A percentile compares a stretch with the other conserved stretches of the same genome.
Evolutionary conservation across 73 alveolate genomes (phyloP).

Genomic region (Paramecium octaurelia): DNA sequence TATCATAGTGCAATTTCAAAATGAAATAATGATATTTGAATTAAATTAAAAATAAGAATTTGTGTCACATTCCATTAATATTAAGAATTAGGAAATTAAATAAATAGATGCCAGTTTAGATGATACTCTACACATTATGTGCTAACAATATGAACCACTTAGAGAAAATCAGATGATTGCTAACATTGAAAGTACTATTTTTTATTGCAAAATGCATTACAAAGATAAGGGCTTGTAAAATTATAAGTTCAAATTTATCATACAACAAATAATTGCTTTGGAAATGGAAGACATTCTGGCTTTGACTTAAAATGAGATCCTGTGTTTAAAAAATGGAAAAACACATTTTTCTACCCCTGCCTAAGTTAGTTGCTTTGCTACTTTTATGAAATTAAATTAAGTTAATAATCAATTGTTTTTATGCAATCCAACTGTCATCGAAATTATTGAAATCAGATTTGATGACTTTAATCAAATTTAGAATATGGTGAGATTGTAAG

Average conservation of each 20-base stretch:
- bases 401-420: background rate
- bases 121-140: background rate
- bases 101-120: background rate
- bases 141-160: background rate
- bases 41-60: conserved; percentile 12
- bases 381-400: background rate
- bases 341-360: background rate
- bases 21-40: background rate
- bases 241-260: background rate
- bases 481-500: background rate
- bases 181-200: background rate
- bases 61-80: background rate
- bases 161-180: background rate
- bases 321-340: background rate
- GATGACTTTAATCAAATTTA: background rate
- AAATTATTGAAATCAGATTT: background rate
- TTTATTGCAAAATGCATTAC: background rate
- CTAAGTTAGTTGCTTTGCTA: background rate
- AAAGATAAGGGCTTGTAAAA: background rate
- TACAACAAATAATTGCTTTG: background rate
- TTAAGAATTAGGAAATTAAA: background rate
- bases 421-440: background rate
- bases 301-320: background rate
- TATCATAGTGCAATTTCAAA: background rate
- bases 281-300: background rate